Evolutionary conservation across 2,329 filamentous ascomycete species (phyloP), one percentile per base, ranked within the genome.

Genomic region (Aspergillus sp.): DNA sequence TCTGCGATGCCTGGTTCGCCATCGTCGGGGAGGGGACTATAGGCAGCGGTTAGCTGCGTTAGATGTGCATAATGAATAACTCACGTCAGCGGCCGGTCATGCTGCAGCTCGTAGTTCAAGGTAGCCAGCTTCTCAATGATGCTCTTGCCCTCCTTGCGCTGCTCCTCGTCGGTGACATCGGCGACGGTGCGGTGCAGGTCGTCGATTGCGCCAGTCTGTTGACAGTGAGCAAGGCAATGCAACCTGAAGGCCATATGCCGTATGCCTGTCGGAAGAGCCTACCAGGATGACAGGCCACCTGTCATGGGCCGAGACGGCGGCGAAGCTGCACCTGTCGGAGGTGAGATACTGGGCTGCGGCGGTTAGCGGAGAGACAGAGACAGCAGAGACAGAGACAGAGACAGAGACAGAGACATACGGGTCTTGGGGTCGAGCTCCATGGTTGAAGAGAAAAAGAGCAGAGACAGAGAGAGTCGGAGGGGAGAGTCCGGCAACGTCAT

Each of bases 231-330:
- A 36, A 29, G 29, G 24, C 29, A 10, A 25, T n/a, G n/a, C 7
- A 16, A 20, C 2, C 7, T 14, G 0, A n/a, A 25, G 12, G 6
- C 15, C 16, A 3, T n/a, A 29, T n/a, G n/a, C n/a, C n/a, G n/a
- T n/a, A n/a, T n/a, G n/a, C n/a, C n/a, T n/a, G n/a, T n/a, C n/a
- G n/a, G n/a, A n/a, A n/a, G n/a, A n/a, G 55, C 74, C 57, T 50
- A 93, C 86, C 48, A 98, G 66, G 54, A 98, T 98, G 35, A 94
- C 71, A 11, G 91, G 91, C 91, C 89, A 98, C 58, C 91, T 74
- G 45, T 86, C 80, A 51, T 81, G 74, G 20, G 85, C 89, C 6
- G 91, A 94, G 39, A 79, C 70, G 60, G 79, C 86, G 32, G 83
- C 91, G 57, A 96, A 96, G 29, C 86, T 95, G 26, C 72, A 82